Evolutionary conservation across 2,329 filamentous ascomycete species (phyloP).

Genomic region (Arthrobotrys iridis): DNA sequence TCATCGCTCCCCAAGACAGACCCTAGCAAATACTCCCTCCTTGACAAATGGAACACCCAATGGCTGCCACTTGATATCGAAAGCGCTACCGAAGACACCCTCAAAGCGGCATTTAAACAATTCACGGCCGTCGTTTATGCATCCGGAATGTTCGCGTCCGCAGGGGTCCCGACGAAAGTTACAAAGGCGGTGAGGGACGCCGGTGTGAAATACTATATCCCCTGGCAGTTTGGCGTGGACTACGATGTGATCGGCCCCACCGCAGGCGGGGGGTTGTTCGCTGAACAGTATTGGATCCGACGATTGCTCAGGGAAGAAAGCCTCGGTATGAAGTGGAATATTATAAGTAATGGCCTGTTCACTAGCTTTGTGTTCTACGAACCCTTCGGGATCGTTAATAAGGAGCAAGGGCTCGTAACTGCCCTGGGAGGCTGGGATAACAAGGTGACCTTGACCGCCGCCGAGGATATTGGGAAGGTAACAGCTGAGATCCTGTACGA

Average conservation of each 20-base stretch:
- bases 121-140: slow-evolving; percentile 40
- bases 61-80: slow-evolving; percentile 47
- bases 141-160: slow-evolving; percentile 28
- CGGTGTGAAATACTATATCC: slow-evolving; percentile 68
- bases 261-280: slow-evolving; percentile 72
- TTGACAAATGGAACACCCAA: slow-evolving; percentile 33
- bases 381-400: slow-evolving; percentile 71
- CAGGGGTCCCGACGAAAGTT: slow-evolving; percentile 63
- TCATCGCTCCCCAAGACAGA: slow-evolving; percentile 39
- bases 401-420: slow-evolving; percentile 62
- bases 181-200: slow-evolving; percentile 68
- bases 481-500: slow-evolving; percentile 69
- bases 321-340: slow-evolving; percentile 67
- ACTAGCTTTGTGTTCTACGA: slow-evolving; percentile 74
- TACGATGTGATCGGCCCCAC: slow-evolving; percentile 72
- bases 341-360: slow-evolving; percentile 76
- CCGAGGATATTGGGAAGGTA: slow-evolving; percentile 71
- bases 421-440: slow-evolving; percentile 72
- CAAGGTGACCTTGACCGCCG: slow-evolving; percentile 71
- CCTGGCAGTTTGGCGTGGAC: slow-evolving; percentile 79
- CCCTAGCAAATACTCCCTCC: slow-evolving; percentile 37
- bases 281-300: slow-evolving; percentile 73
- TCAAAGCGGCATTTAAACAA: slow-evolving; percentile 27
- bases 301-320: slow-evolving; percentile 65
- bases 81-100: not conserved